phyloP scores from a whole-genome alignment of 768 basidiomycete genomes.

The Rhizopogon vesiculosus region DNA sequence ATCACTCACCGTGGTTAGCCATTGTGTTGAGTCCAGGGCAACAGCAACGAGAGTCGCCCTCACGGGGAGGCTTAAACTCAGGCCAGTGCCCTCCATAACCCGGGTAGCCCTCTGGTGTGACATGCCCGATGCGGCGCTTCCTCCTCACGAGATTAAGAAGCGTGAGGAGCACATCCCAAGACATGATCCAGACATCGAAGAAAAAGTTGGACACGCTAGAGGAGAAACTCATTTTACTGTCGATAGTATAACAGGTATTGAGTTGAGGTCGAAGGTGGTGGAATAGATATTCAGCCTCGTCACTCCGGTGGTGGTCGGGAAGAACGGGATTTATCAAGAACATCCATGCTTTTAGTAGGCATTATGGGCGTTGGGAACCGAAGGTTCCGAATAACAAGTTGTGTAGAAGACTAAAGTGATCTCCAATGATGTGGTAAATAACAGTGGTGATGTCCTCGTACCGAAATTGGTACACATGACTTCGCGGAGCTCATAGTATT shows the following conservation, averaged over 20 bases:
- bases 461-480: too few species aligned
- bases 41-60: constrained; percentile 65
- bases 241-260: not conserved
- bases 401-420: too few species aligned
- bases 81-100: constrained; percentile 71
- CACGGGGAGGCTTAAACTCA: constrained; percentile 50
- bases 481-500: too few species aligned
- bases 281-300: not conserved
- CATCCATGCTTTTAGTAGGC: not conserved
- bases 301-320: too few species aligned
- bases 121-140: constrained; percentile 41
- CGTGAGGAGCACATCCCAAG: constrained; percentile 51
- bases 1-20: constrained; percentile 74
- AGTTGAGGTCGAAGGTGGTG: too few species aligned
- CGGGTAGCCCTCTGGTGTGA: constrained; percentile 50
- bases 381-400: too few species aligned
- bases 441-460: too few species aligned
- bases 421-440: too few species aligned
- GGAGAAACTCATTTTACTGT: not conserved
- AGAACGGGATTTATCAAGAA: not conserved
- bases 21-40: constrained; percentile 78
- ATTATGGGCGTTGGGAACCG: too few species aligned
- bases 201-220: constrained; percentile 1
- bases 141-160: constrained; percentile 49
- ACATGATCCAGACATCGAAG: constrained; percentile 24